phyloP scores from a whole-genome alignment of 179 eudicot genomes.

The Pouteria campechiana region DNA sequence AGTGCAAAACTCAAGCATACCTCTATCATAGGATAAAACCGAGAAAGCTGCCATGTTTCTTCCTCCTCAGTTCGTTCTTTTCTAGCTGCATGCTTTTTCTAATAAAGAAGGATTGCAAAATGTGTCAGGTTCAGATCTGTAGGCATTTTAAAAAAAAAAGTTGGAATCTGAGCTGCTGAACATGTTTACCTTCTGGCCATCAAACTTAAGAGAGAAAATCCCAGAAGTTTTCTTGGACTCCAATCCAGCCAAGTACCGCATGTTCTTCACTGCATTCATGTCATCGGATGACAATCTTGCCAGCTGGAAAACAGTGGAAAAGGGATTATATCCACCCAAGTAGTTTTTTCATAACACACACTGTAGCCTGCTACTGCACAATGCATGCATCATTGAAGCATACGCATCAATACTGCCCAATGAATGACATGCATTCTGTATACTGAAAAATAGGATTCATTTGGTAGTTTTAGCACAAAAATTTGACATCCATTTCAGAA shows the following conservation, averaged over 20 bases:
- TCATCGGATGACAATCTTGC: constrained; percentile 72
- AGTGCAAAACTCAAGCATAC: constrained; percentile 21
- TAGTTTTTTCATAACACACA: no score
- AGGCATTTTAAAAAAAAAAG: neutral
- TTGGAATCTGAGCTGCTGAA: neutral
- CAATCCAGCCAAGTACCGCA: constrained; percentile 69
- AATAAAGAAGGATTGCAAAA: no score
- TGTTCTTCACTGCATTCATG: constrained; percentile 70
- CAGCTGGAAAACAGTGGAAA: constrained; percentile 29
- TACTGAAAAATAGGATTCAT: no score
- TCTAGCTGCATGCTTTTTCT: constrained; percentile 79
- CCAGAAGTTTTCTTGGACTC: constrained; percentile 65
- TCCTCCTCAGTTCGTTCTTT: constrained; percentile 85
- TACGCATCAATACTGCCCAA: no score
- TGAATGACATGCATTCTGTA: no score
- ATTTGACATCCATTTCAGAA: no score
- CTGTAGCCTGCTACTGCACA: no score
- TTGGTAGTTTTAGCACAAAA: no score
- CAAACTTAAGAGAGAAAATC: constrained; percentile 66
- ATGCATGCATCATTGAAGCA: no score
- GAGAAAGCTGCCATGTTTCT: constrained; percentile 68
- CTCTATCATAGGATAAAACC: constrained; percentile 93
- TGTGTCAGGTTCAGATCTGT: no score
- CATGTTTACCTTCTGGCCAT: constrained; percentile 59
- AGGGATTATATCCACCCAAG: no score